phyloP scores from a whole-genome alignment of 495 filamentous ascomycete genomes.

The Melanomma pulvis-pyrius region DNA sequence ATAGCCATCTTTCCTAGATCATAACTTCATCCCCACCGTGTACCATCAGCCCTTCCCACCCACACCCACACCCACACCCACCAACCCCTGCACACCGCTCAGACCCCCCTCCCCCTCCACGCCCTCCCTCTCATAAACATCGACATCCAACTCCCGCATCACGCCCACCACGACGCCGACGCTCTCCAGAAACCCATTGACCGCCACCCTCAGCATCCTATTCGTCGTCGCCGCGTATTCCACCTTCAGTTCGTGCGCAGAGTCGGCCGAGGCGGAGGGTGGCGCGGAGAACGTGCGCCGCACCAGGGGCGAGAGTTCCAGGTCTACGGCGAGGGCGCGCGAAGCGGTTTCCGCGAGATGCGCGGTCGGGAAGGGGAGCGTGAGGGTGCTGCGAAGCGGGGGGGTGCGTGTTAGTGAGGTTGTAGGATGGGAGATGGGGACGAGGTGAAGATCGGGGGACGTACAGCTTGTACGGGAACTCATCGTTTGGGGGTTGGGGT shows the following conservation, averaged over 20 bases:
- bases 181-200: constrained; percentile 98
- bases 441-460: constrained; percentile 31
- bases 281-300: constrained; percentile 62
- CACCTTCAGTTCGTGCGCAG: constrained; percentile 64
- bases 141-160: constrained; percentile 86
- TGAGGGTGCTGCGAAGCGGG: constrained; percentile 63
- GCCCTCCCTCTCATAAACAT: constrained; percentile 62
- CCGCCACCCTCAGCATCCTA: constrained; percentile 93
- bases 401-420: constrained; percentile 5
- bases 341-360: constrained; percentile 78
- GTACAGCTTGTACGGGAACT: constrained; percentile 76
- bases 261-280: constrained; percentile 41
- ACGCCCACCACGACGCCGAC: constrained; percentile 78
- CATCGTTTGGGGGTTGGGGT: constrained; percentile 43
- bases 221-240: constrained; percentile 90
- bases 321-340: constrained; percentile 78
- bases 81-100: constrained; percentile 46
- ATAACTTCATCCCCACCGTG: neutral
- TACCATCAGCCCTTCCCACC: neutral
- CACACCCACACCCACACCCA: constrained; percentile 23
- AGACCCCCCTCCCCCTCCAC: constrained; percentile 40
- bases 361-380: constrained; percentile 79
- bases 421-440: neutral
- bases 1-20: too few relatives aligned
- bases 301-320: constrained; percentile 84